Evolutionary conservation across 495 filamentous ascomycete genomes (phyloP).

Genomic region (Neurospora sp.): DNA sequence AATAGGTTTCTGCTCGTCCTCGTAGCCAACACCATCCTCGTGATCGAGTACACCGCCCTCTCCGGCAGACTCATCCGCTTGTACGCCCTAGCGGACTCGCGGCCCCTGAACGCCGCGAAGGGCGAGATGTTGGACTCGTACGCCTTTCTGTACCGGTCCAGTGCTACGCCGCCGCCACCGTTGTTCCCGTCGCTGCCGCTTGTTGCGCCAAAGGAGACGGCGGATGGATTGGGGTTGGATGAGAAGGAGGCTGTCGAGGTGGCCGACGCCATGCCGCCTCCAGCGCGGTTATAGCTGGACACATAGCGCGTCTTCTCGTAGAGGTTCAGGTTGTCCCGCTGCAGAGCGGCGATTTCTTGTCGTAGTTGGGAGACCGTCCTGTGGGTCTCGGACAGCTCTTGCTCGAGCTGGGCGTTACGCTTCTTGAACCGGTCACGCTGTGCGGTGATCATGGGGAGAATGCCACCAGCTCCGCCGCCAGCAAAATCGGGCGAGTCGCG

Average conservation of each 20-base stretch:
- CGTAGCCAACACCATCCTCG: conserved; percentile 81
- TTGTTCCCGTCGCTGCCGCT: conserved; percentile 14
- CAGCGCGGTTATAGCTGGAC: conserved; percentile 73
- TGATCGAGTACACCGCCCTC: conserved; percentile 80
- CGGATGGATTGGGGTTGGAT: conserved; percentile 63
- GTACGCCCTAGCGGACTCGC: conserved; percentile 86
- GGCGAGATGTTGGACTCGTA: conserved; percentile 94
- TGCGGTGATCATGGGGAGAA: conserved; percentile 95
- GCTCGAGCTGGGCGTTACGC: conserved; percentile 82
- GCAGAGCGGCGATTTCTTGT: conserved; percentile 82
- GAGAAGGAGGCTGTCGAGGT: conserved; percentile 61
- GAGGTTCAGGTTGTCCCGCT: conserved; percentile 91
- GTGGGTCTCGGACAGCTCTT: conserved; percentile 77
- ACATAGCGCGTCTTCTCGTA: conserved; percentile 98
- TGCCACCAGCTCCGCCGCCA: conserved; percentile 75
- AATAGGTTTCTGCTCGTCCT: conserved; percentile 88
- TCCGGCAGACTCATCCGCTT: conserved; percentile 91
- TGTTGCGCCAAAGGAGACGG: conserved; percentile 42
- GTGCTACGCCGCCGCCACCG: conserved; percentile 40
- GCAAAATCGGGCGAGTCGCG: conserved; percentile 56
- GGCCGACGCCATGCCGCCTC: conserved; percentile 51
- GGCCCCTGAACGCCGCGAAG: conserved; percentile 87
- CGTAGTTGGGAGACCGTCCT: conserved; percentile 74
- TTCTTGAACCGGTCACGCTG: conserved; percentile 98
- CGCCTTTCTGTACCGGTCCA: conserved; percentile 83